Percentiles rank a stretch among this genome's conserved stretches.
Conservation (phyloP, 441 rosid species). For the Syzygium malaccense region DNA sequence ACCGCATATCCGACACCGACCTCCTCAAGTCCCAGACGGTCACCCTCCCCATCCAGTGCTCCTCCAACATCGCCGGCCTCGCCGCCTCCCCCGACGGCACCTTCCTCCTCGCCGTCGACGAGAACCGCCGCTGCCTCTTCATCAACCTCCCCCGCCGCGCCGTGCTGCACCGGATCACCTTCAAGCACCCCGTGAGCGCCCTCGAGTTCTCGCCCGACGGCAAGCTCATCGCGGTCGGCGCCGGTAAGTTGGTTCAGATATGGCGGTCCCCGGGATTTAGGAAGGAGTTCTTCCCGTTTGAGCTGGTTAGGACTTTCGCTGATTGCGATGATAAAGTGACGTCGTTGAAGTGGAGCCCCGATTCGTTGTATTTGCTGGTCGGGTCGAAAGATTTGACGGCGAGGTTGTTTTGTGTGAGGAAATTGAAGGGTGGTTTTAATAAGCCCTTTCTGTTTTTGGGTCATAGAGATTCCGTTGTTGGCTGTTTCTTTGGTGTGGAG, state of each 20-base stretch:
- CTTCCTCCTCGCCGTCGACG: slow-evolving; percentile 80
- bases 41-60: slow-evolving; percentile 63
- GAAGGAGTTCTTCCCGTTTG: slow-evolving; percentile 65
- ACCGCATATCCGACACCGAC: slow-evolving; percentile 86
- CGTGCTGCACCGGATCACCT: slow-evolving; percentile 67
- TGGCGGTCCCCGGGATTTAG: slow-evolving; percentile 89
- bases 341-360: slow-evolving; percentile 73
- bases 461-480: slow-evolving; percentile 85
- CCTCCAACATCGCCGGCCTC: slow-evolving; percentile 63
- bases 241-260: slow-evolving; percentile 58
- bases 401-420: slow-evolving; percentile 69
- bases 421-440: slow-evolving; percentile 36
- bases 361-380: slow-evolving; percentile 63
- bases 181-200: slow-evolving; percentile 50
- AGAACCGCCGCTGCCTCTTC: slow-evolving; percentile 67
- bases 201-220: slow-evolving; percentile 74
- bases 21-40: slow-evolving; percentile 62
- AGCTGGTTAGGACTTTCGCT: slow-evolving; percentile 72
- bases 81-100: slow-evolving; percentile 78
- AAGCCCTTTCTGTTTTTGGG: slow-evolving; percentile 82
- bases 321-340: slow-evolving; percentile 62
- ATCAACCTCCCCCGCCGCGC: slow-evolving; percentile 67
- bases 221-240: slow-evolving; percentile 54
- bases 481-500: slow-evolving; percentile 85
- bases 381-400: slow-evolving; percentile 88